These are phyloP conservation scores for Raphanus sativus DNA, from an alignment of 345 rosid species.

Conservation along the genomic window DNA sequence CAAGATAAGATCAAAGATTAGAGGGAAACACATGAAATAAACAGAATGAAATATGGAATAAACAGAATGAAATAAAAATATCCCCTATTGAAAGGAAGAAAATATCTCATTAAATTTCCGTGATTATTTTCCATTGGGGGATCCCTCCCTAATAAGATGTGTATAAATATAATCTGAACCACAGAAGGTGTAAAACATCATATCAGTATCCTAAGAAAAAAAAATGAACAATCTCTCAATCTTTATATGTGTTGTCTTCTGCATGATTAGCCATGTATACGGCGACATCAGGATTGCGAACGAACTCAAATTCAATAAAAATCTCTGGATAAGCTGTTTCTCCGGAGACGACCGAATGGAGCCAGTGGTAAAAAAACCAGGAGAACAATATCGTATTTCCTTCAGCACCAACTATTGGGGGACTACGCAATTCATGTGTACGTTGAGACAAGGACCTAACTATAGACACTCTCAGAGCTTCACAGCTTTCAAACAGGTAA, in stretches of 20 bases:
- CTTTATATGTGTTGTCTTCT: not conserved
- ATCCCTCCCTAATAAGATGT: not conserved
- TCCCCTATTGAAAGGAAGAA: not conserved
- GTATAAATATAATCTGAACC: not conserved
- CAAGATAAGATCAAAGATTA: no score
- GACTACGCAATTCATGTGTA: slow-evolving; percentile 8
- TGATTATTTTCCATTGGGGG: not conserved
- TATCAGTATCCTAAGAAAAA: not conserved
- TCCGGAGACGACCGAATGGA: not conserved
- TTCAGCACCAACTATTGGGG: not conserved
- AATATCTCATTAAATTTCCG: not conserved
- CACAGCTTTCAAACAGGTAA: not conserved
- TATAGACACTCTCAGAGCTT: not conserved
- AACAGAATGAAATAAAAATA: no score
- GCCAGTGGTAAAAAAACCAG: not conserved
- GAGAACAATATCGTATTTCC: not conserved
- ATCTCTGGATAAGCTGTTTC: not conserved
- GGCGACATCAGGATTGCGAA: not conserved
- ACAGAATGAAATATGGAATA: no score
- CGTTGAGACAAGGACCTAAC: slow-evolving; percentile 4
- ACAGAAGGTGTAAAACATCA: not conserved
- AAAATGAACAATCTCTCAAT: not conserved
- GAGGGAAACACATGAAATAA: no score
- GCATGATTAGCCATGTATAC: not conserved
- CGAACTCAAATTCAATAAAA: slow-evolving; percentile 15